Base-by-base conservation (phyloP, 176 grass and related monocot species). In the Oryza officinalis region DNA sequence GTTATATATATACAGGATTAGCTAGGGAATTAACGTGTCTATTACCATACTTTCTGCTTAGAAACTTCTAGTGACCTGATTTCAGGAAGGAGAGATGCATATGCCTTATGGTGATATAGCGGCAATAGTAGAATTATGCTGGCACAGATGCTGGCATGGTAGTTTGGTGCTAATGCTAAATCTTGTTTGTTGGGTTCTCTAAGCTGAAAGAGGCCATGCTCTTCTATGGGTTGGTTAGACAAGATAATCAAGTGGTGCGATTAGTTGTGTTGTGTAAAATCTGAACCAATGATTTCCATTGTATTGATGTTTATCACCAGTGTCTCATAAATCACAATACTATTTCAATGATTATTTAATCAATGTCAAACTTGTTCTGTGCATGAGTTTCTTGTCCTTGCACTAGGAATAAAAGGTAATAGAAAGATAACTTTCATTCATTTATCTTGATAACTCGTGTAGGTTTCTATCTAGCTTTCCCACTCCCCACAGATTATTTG, bases 391-490 rank as follows among this genome's bases (percentile, higher is more conserved):
- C 8, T 28, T 74, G 6, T 76, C 6, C 7, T 23, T 22, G 12
- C 22, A 64, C 23, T 57, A 11, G 52, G 40, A 30, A 65, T 25
- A 2, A 90, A 77, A 17, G 26, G 2, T 27, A 73, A 45, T 76
- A 28, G 1, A 25, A 76, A 66, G 32, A 72, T 3, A 60, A 17
- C 33, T 57, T 77, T 7, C 33, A 38, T 60, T 78, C 27, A 11
- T 69, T 82, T 72, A 78, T 4, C 27, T 82, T 27, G 52, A 65
- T 63, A 72, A 7, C 44, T 46, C 47, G 27, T 77, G 41, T 68
- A 28, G 26, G 27, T 84, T 45, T 77, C 8, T 28, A 13, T 77
- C 46, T 83, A 46, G 10, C 12, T 67, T 27, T 67, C 65, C 13
- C 8, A n/a, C 9, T 67, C 37, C 57, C 9, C 11, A n/a, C 4